Evolutionary conservation across 306 rosid species (phyloP).

Genomic region (Sesbania bispinosa): DNA sequence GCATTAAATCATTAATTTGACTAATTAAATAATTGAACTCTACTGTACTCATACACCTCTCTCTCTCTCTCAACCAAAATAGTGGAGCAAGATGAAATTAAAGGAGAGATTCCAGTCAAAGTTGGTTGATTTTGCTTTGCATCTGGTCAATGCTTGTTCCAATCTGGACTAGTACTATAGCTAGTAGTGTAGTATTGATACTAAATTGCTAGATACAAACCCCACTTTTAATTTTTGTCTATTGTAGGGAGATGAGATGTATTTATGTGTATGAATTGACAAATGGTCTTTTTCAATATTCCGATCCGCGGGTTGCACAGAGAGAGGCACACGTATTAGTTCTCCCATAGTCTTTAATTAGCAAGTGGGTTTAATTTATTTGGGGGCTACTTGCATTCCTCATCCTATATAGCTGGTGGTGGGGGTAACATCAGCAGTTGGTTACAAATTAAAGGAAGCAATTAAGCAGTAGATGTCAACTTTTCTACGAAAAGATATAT

Average conservation of each 20-base stretch:
- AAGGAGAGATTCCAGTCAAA: slow-evolving; percentile 17
- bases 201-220: background rate
- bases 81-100: too few species aligned
- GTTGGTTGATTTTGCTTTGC: slow-evolving; percentile 22
- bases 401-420: too few species aligned
- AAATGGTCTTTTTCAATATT: background rate
- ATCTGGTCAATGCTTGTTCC: slow-evolving; percentile 28
- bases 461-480: background rate
- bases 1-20: too few species aligned
- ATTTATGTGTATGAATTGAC: background rate
- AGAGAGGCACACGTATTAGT: background rate
- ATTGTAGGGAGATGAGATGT: background rate
- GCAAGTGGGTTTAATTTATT: slow-evolving; percentile 9
- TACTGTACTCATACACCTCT: too few species aligned
- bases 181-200: background rate
- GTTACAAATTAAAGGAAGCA: background rate
- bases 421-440: background rate
- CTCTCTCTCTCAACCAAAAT: background rate
- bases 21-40: too few species aligned
- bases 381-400: background rate
- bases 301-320: background rate
- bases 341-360: background rate
- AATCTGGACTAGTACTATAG: background rate
- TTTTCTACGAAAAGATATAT: background rate
- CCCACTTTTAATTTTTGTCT: background rate